Percentiles rank a stretch among this genome's conserved stretches.
These are phyloP conservation scores for Sphaerostilbella broomeana DNA, from an alignment of 2,329 filamentous ascomycete species.

Conservation along the genomic window DNA sequence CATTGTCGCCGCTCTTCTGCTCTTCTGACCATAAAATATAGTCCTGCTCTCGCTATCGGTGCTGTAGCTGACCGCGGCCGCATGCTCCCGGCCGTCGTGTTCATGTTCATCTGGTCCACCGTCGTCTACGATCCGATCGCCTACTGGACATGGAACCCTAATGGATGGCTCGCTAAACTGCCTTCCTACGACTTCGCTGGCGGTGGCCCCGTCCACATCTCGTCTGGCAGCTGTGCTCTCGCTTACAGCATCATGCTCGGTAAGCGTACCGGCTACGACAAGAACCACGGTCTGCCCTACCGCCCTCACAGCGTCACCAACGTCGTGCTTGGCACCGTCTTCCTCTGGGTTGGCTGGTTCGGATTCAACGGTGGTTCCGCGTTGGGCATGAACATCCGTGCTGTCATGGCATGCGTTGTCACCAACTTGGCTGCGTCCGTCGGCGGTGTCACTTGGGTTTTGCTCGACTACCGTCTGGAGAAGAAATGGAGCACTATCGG, in stretches of 20 bases:
- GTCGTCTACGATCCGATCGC: constrained; percentile 68
- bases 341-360: constrained; percentile 93
- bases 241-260: constrained; percentile 70
- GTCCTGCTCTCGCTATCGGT: constrained; percentile 52
- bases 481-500: constrained; percentile 90
- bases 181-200: constrained; percentile 69
- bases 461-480: constrained; percentile 87
- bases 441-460: constrained; percentile 74
- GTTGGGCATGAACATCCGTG: constrained; percentile 73
- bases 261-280: constrained; percentile 57
- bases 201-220: constrained; percentile 68
- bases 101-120: constrained; percentile 66
- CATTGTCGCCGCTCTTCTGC: not conserved
- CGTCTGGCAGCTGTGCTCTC: constrained; percentile 63
- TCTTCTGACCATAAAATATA: constrained; percentile 17
- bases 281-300: constrained; percentile 56
- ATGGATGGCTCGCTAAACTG: constrained; percentile 63
- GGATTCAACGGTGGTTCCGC: constrained; percentile 90
- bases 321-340: constrained; percentile 65
- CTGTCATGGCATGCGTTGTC: constrained; percentile 82
- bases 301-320: constrained; percentile 68
- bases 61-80: constrained; percentile 56
- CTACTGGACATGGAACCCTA: constrained; percentile 72
- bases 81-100: constrained; percentile 54
- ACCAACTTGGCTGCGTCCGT: constrained; percentile 82